Evolutionary conservation across 2,329 filamentous ascomycete genomes (phyloP), one percentile per base, ranked within the genome.

Genomic region (Hansfordia pulvinata): DNA sequence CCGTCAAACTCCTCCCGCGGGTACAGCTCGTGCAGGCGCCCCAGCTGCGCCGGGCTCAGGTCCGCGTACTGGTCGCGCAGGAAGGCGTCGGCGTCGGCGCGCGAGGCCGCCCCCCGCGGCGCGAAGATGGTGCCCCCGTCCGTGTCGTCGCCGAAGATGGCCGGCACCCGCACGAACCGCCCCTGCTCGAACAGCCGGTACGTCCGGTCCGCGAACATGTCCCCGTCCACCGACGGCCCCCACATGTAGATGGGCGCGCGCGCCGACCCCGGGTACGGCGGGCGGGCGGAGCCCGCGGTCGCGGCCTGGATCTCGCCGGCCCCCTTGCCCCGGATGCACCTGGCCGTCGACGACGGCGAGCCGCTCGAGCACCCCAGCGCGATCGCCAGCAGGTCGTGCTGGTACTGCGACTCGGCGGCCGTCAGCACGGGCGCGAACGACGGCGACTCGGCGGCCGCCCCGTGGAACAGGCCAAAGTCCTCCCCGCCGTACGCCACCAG

Each of bases 71-170:
- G 65, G 30, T 62, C 47, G 23, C 60, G 54, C 3, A 80, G 46
- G 41, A 75, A 79, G 3, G 43, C 47, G 39, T 73, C 56, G 38
- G 64, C 64, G 17, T 66, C 48, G 2, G 42, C 47, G 3, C 59
- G 40, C 13, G 53, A 67, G 20, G 54, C 51, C 2, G 66, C 62
- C 17, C 44, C 49, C 12, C 46, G 42, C 0, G 72, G 69, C 0
- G 64, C 60, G 41, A 77, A 79, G 4, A 62, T 47, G 0, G 73
- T 76, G 19, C 76, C 76, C 47, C 75, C 76, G 44, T 82, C 71
- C 4, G 68, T 71, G 44, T 66, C 66, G 35, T 69, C 62, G 27
- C 69, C 61, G 21, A 58, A 61, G 11, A 75, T 60, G 1, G 60
- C 48, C 1, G 71, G 70, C 0, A 75, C 56, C 15, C 55, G 54